These are phyloP conservation scores for Paramecium octaurelia DNA, from an alignment of 73 alveolate species.

Conservation along the genomic window DNA sequence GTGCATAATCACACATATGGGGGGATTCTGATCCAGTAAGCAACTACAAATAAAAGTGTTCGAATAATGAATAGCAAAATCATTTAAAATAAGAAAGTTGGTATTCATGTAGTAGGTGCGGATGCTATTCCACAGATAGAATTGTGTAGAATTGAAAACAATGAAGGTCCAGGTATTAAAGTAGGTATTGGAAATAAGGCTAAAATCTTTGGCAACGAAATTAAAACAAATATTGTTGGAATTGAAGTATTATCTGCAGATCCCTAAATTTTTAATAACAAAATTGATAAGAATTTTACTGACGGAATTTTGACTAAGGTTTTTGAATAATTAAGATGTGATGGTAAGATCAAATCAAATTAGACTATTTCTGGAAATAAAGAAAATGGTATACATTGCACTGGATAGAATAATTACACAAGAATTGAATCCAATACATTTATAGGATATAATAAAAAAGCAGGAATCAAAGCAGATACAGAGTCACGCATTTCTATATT, in stretches of 20 bases:
- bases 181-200: slow-evolving; percentile 58
- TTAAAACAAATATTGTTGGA: slow-evolving; percentile 68
- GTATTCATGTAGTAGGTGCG: slow-evolving; percentile 58
- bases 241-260: slow-evolving; percentile 73
- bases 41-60: background rate
- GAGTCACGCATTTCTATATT: slow-evolving; percentile 79
- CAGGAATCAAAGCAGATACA: slow-evolving; percentile 88
- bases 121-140: slow-evolving; percentile 75
- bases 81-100: slow-evolving; percentile 27
- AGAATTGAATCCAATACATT: slow-evolving; percentile 77
- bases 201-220: slow-evolving; percentile 72
- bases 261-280: slow-evolving; percentile 72
- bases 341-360: slow-evolving; percentile 69
- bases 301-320: slow-evolving; percentile 76
- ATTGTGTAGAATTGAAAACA: slow-evolving; percentile 67
- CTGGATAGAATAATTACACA: slow-evolving; percentile 85
- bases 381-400: slow-evolving; percentile 89
- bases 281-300: slow-evolving; percentile 68
- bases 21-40: slow-evolving; percentile 27
- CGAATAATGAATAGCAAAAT: slow-evolving; percentile 31
- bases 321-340: slow-evolving; percentile 68
- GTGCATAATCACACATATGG: slow-evolving; percentile 56
- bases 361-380: slow-evolving; percentile 77
- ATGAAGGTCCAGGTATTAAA: slow-evolving; percentile 61
- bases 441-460: slow-evolving; percentile 83